phyloP scores from a whole-genome alignment of 2,329 filamentous ascomycete species.

The Neonectria faginata region DNA sequence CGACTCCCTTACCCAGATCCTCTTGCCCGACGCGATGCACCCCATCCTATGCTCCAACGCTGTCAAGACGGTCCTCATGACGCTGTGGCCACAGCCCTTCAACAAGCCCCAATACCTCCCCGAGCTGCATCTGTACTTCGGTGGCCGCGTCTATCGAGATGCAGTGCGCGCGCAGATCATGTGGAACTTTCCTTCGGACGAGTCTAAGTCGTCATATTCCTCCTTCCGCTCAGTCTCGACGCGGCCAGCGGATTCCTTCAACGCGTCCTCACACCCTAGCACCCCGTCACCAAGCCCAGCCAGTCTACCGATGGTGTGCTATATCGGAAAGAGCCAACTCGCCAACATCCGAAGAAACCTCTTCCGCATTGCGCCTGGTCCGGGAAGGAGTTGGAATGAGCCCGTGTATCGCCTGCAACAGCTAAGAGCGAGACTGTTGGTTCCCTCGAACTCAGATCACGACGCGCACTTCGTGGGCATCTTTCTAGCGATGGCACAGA shows the following conservation, averaged over 20 bases:
- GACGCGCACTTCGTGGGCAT: slow-evolving; percentile 65
- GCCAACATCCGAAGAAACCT: slow-evolving; percentile 59
- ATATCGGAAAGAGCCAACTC: slow-evolving; percentile 62
- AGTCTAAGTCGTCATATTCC: slow-evolving; percentile 42
- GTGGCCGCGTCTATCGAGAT: slow-evolving; percentile 57
- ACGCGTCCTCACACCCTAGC: slow-evolving; percentile 38
- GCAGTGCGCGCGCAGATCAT: slow-evolving; percentile 62
- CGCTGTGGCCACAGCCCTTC: slow-evolving; percentile 57
- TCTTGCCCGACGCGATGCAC: slow-evolving; percentile 50
- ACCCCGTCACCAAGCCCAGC: slow-evolving; percentile 38
- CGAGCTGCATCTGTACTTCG: slow-evolving; percentile 64
- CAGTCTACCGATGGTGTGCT: slow-evolving; percentile 55
- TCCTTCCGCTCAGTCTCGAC: slow-evolving; percentile 55
- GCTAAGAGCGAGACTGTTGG: slow-evolving; percentile 59
- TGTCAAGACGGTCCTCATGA: slow-evolving; percentile 58
- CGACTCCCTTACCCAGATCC: slow-evolving; percentile 57
- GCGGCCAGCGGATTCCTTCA: slow-evolving; percentile 49
- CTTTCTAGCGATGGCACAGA: slow-evolving; percentile 69
- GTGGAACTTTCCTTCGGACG: slow-evolving; percentile 57
- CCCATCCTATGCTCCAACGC: slow-evolving; percentile 54
- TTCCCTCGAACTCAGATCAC: slow-evolving; percentile 61
- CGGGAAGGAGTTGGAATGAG: slow-evolving; percentile 55
- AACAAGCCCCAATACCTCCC: slow-evolving; percentile 46
- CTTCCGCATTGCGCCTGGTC: slow-evolving; percentile 59
- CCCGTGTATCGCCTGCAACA: slow-evolving; percentile 62